phyloP scores from a whole-genome alignment of 2,329 filamentous ascomycete genomes.

The Cladosporium phlei region DNA sequence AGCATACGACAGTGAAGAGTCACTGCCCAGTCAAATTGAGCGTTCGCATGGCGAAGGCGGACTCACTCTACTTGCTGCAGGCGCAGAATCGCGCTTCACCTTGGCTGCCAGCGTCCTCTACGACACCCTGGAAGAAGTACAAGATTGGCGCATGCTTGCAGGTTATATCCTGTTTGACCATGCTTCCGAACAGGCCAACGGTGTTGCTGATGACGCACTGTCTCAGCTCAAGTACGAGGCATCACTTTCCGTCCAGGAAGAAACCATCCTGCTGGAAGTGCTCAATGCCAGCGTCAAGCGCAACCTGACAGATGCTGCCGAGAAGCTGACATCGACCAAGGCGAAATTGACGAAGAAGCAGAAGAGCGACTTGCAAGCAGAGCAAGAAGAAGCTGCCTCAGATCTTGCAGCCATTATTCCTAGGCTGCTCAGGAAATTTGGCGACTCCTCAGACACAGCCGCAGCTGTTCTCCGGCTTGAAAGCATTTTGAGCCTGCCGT shows the following conservation, averaged over 20 bases:
- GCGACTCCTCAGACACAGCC: constrained; percentile 80
- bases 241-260: constrained; percentile 70
- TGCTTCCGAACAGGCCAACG: constrained; percentile 52
- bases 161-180: constrained; percentile 93
- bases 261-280: constrained; percentile 80
- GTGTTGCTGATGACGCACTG: constrained; percentile 56
- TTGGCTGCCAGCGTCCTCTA: constrained; percentile 82
- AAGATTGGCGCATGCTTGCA: constrained; percentile 81
- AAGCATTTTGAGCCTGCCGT: constrained; percentile 77
- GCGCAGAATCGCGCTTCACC: constrained; percentile 75
- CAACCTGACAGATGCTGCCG: constrained; percentile 61
- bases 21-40: constrained; percentile 46
- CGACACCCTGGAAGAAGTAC: constrained; percentile 73
- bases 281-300: constrained; percentile 77
- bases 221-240: constrained; percentile 65
- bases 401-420: constrained; percentile 76
- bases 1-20: constrained; percentile 63
- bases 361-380: constrained; percentile 59
- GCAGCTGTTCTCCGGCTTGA: constrained; percentile 80
- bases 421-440: constrained; percentile 84
- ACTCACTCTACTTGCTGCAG: constrained; percentile 55
- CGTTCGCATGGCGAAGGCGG: constrained; percentile 34
- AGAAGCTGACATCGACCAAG: constrained; percentile 54
- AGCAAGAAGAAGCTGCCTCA: constrained; percentile 72
- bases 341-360: constrained; percentile 54